Base-by-base conservation (phyloP, 2,329 filamentous ascomycete genomes). In the Rutstroemia sp. region DNA sequence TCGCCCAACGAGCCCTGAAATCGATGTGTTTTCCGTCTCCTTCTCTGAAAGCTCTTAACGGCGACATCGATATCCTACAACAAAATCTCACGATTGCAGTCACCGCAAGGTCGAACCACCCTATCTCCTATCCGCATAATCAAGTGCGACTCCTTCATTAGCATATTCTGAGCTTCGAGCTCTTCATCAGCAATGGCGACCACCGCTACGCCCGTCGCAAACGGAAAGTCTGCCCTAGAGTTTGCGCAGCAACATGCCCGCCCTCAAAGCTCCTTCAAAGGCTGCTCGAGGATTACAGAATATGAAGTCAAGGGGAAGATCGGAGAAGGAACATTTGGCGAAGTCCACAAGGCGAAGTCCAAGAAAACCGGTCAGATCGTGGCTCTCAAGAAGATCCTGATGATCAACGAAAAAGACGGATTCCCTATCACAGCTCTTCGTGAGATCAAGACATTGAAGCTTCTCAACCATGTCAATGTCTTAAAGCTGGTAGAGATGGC, bases 351-450 rank as follows among this genome's bases (percentile, higher is more conserved):
- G 68, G 94, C 91, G 59, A 82, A 82, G 60, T 90, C 88, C 27
- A 86, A 83, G 66, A 87, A 81, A 67, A 88, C 84, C 1, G 87
- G 88, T 54, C 79, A 82, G 23, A 72, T 92, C 47, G 88, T 96
- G 59, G 94, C 94, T 4, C 73, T 99, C 68, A 99, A 99, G 77
- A 97, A 97, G 79, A 99, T 99, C 63, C 83, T 99, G 63, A 96
- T 97, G 89, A 94, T 97, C 71, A 95, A 97, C 71, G 94, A 99
- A 76, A 97, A 96, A 71, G 94, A 99, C 73, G 94, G 94, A 77
- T 99, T 99, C 65, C 94, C 94, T n/a, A 99, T 99, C 61, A 99
- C 94, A 1, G 92, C 94, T 6, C 81, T 99, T 47, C 88, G 94
- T 68, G 94, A 99, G 72, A 96, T 99, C 76, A 97, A 97, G 76